Percentiles rank a stretch among this genome's conserved stretches.
phyloP scores from a whole-genome alignment of 2,329 filamentous ascomycete genomes.

The Diaporthe sp. region DNA sequence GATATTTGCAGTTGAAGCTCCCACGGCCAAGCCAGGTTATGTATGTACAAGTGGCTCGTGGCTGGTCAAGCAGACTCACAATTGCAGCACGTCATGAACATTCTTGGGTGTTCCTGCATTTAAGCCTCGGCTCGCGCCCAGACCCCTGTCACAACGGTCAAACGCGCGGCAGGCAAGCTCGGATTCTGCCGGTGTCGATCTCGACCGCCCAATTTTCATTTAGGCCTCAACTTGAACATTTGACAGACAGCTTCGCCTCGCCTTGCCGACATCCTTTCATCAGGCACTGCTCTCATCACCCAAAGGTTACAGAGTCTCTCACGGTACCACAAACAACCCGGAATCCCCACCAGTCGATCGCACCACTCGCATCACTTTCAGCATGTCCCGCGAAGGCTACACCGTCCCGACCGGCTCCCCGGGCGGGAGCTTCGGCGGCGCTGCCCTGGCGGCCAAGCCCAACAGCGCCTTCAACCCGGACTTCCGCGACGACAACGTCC shows the following conservation, averaged over 20 bases:
- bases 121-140: constrained; percentile 37
- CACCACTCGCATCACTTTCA: background rate
- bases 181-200: constrained; percentile 38
- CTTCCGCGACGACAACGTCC: constrained; percentile 63
- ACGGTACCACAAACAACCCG: too few relatives aligned
- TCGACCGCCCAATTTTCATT: constrained; percentile 42
- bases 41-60: background rate
- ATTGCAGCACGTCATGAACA: constrained; percentile 16
- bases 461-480: constrained; percentile 58
- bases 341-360: background rate
- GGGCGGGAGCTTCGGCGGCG: constrained; percentile 56
- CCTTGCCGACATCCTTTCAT: background rate
- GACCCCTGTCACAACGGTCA: constrained; percentile 19
- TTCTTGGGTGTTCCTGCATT: background rate
- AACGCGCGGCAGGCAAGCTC: constrained; percentile 20
- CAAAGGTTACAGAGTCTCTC: too few relatives aligned
- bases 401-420: constrained; percentile 74
- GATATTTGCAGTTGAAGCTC: background rate
- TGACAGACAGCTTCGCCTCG: background rate
- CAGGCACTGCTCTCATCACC: background rate
- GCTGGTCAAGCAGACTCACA: background rate
- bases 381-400: constrained; percentile 82
- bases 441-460: constrained; percentile 48
- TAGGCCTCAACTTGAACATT: background rate
- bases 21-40: background rate